Evolutionary conservation across 768 basidiomycete genomes (phyloP), one percentile per base, ranked within the genome.

Genomic region (Baorangia bicolor): DNA sequence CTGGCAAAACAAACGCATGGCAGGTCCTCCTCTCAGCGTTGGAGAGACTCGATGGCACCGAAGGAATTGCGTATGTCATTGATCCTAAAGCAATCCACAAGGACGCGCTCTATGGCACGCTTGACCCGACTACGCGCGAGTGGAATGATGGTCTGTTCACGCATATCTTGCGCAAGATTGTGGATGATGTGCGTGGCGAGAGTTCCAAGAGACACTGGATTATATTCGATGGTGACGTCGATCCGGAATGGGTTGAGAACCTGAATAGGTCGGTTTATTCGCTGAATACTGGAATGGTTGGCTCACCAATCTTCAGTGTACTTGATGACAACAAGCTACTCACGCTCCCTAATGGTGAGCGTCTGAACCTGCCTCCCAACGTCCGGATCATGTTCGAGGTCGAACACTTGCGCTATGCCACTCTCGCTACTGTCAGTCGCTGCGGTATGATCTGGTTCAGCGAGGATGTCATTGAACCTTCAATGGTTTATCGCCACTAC

Each of bases 371-470:
- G 25, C 97, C 97, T 1, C 83, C 93, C 4, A 98, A 98, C 67
- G 94, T 99, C 23, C 88, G 97, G 51, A 95, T 99, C 72, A 96
- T 99, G 94, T 98, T 99, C 69, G 97, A 99, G 71, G 97, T 98
- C 53, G 97, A 98, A 70, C 94, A 97, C 71, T 83, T 99, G 62
- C 90, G 87, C 65, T 99, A 96, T 70, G 97, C 97, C 0, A 99
- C 97, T 4, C 85, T 90, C 51, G 97, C 97, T 16, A 99, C 97
- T 27, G 97, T 99, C 79, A 97, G 94, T 84, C 95, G 97, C 53
- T 99, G 97, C 67, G 97, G 97, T 70, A 99, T 99, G 97, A 96
- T 99, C 64, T 99, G 97, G 97, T 99, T 99, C 77, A 98, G 94
- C 69, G 94, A 98, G 55, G 94, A 98, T 60, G 86, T 97, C 45